Conservation (phyloP, 2,329 filamentous ascomycete genomes). For the Trichoderma breve region DNA sequence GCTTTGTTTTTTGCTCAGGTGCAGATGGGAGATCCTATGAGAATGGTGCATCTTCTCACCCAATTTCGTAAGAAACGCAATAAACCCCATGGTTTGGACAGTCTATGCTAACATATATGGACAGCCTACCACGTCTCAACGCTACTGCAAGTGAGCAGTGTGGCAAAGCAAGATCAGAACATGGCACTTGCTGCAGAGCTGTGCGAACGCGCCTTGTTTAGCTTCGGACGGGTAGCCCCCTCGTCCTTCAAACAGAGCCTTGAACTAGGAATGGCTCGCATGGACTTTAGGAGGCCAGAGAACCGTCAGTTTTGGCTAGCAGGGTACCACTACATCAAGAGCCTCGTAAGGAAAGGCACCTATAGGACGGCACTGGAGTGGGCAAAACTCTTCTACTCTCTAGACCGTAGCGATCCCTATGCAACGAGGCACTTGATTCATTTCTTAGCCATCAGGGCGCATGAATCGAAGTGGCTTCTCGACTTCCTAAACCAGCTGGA, state of each 20-base stretch:
- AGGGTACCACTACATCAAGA: conserved; percentile 83
- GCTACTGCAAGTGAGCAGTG: conserved; percentile 87
- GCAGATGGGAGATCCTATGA: conserved; percentile 79
- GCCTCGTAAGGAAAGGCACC: conserved; percentile 84
- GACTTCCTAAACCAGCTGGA: conserved; percentile 57
- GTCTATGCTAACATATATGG: not conserved
- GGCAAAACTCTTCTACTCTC: conserved; percentile 76
- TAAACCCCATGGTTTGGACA: not conserved
- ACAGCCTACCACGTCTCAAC: conserved; percentile 86
- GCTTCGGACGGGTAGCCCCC: conserved; percentile 84
- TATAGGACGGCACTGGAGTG: conserved; percentile 92
- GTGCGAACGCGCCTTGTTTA: conserved; percentile 86
- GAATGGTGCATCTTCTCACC: conserved; percentile 70
- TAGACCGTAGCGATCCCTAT: conserved; percentile 80
- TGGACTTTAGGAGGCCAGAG: conserved; percentile 78
- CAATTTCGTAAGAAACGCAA: conserved; percentile 35
- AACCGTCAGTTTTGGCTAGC: conserved; percentile 93
- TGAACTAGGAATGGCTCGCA: conserved; percentile 71
- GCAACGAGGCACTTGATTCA: conserved; percentile 79
- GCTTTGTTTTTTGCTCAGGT: conserved; percentile 73
- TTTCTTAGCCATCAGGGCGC: conserved; percentile 76
- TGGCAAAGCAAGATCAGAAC: conserved; percentile 89
- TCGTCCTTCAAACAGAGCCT: conserved; percentile 77
- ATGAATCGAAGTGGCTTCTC: conserved; percentile 73
- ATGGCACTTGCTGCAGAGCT: conserved; percentile 82